Percentiles rank a stretch among this genome's conserved stretches.
phyloP scores from a whole-genome alignment of 73 alveolate species.

The Paramecium bursaria region DNA sequence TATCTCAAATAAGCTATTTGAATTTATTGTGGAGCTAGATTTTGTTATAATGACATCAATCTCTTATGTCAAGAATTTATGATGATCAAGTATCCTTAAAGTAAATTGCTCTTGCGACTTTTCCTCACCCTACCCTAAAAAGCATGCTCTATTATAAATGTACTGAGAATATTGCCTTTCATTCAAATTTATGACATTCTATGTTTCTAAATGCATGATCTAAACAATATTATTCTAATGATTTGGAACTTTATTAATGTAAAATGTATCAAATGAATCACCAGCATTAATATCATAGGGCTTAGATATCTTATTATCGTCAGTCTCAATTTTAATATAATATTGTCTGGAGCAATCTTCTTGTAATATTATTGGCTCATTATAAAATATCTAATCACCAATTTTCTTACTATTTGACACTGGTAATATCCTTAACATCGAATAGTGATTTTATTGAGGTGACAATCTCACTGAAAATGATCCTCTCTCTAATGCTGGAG shows the following conservation, averaged over 20 bases:
- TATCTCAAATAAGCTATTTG: constrained; percentile 33
- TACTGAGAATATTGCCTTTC: constrained; percentile 7
- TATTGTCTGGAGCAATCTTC: constrained; percentile 24
- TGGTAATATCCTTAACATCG: constrained; percentile 37
- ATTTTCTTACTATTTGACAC: constrained; percentile 28
- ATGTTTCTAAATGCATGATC: neutral
- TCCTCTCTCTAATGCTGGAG: constrained; percentile 44
- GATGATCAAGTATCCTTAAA: constrained; percentile 11
- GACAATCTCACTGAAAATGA: constrained; percentile 5
- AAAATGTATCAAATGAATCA: constrained; percentile 48
- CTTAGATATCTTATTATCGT: constrained; percentile 5
- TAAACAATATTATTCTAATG: constrained; percentile 34
- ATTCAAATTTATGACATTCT: neutral
- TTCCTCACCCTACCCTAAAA: constrained; percentile 10
- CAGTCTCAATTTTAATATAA: constrained; percentile 37
- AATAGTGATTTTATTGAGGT: neutral
- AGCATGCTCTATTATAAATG: neutral
- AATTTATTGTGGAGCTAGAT: neutral
- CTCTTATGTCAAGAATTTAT: constrained; percentile 31
- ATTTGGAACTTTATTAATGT: constrained; percentile 13
- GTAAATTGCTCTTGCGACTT: constrained; percentile 12
- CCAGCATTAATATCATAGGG: constrained; percentile 39
- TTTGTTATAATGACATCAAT: constrained; percentile 20
- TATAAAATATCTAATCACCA: constrained; percentile 43
- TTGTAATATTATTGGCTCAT: constrained; percentile 20